phyloP scores from a whole-genome alignment of 805 yeast genomes.

The Metschnikowia bowlesiae region DNA sequence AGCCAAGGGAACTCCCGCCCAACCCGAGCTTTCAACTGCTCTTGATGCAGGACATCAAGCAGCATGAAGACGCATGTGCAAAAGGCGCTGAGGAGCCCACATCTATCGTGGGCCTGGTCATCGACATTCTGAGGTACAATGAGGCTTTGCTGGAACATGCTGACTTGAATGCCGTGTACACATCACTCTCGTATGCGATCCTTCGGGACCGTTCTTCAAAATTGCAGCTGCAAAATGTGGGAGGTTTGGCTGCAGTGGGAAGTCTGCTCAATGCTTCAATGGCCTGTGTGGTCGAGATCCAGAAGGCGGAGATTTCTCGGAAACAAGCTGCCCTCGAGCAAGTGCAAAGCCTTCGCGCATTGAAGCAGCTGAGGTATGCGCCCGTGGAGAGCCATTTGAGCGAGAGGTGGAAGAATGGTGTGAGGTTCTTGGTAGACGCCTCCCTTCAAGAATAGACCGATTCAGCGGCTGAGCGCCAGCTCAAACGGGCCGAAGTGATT shows the following conservation, averaged over 20 bases:
- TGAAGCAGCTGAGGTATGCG: constrained; percentile 39
- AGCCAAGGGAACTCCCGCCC: neutral
- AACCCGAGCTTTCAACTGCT: constrained; percentile 4
- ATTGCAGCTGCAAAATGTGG: constrained; percentile 28
- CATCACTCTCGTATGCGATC: constrained; percentile 37
- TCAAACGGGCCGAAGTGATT: too few species aligned
- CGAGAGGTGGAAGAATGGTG: constrained; percentile 49
- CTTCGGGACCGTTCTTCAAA: constrained; percentile 40
- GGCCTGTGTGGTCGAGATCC: constrained; percentile 20
- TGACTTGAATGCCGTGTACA: constrained; percentile 24
- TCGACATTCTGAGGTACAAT: neutral
- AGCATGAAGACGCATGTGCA: constrained; percentile 23
- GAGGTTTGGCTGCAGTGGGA: constrained; percentile 36
- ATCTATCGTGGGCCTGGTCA: constrained; percentile 4
- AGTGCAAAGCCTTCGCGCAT: constrained; percentile 38
- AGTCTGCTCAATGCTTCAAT: constrained; percentile 26
- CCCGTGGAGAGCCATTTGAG: constrained; percentile 43
- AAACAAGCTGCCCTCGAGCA: constrained; percentile 44
- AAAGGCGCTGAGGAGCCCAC: neutral
- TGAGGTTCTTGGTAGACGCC: constrained; percentile 34
- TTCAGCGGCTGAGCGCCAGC: too few species aligned
- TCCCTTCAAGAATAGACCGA: constrained; percentile 15
- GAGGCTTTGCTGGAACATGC: constrained; percentile 7
- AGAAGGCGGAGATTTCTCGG: constrained; percentile 20
- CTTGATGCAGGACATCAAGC: constrained; percentile 16